Base-by-base conservation (phyloP, 2,329 filamentous ascomycete genomes). In the Chrysosporium queenslandicum region DNA sequence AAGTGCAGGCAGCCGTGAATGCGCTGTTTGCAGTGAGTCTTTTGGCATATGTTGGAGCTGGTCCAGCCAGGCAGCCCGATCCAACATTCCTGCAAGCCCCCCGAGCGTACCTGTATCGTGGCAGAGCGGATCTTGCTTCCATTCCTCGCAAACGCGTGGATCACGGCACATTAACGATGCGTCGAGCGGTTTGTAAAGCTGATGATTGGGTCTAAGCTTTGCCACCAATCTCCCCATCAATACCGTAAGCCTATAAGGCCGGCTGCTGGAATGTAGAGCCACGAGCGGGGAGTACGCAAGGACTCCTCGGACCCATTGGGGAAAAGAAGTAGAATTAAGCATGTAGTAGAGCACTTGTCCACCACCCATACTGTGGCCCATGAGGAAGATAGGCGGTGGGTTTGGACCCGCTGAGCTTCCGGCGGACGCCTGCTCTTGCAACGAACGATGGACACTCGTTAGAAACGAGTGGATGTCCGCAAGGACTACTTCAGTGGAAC, bases 301-400 rank as follows among this genome's bases (percentile, higher is more conserved):
- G 74, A 85, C 87, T 20, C 89, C 89, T 42, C 82, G 76, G n/a
- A 51, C 27, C 27, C 45, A 94, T 77, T 53, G 77, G 72, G 32
- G 71, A 66, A 39, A 80, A 75, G 79, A 76, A 40, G 59, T 57
- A 21, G 61, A 64, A n/a, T 64, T 58, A n/a, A 70, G 60, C 12
- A 64, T 72, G 59, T 80, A 83, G 40, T 79, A 81, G 7, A 94
- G 71, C 4, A 82, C 78, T 68, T 94, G 78, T 21, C 82, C 87
- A 54, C 90, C 90, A 58, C 90, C 90, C 87, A 95, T 95, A 20
- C 84, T 89, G 69, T 95, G 88, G 50, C 90, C 90, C 74, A 92
- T 81, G 18, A 96, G 76, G 69, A 95, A 96, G 14, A 94, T 64
- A 0, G 88, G 87, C 14, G 46, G 51, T 2, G 69, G 56, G 8